A percentile compares a stretch with the other conserved stretches of the same genome.
Evolutionary conservation across 768 basidiomycete genomes (phyloP).

Genomic region (Amanita rimosa): DNA sequence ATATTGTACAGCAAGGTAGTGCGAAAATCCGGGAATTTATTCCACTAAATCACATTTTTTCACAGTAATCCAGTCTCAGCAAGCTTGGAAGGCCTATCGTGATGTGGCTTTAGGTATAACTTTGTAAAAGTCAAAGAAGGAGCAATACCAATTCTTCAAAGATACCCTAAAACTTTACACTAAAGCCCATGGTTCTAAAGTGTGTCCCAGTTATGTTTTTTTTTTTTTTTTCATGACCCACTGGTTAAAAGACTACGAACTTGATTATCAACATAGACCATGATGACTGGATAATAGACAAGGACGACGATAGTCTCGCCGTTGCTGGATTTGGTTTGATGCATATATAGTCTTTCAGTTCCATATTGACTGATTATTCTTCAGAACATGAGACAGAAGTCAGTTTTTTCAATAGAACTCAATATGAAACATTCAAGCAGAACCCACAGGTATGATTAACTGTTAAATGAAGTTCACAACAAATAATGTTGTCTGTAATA

Average conservation of each 20-base stretch:
- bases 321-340: constrained; percentile 67
- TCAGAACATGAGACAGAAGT: constrained; percentile 94
- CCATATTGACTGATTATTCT: neutral
- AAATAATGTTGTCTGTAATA: constrained; percentile 11
- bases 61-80: constrained; percentile 57
- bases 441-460: constrained; percentile 60
- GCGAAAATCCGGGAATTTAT: neutral
- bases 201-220: constrained; percentile 16
- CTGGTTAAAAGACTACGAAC: constrained; percentile 68
- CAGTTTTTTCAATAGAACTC: constrained; percentile 74
- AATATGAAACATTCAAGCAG: constrained; percentile 72
- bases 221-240: neutral
- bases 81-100: constrained; percentile 86
- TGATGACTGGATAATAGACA: constrained; percentile 83
- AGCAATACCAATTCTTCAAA: constrained; percentile 17
- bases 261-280: constrained; percentile 96
- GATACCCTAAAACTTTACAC: constrained; percentile 95
- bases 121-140: neutral
- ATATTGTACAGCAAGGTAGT: constrained; percentile 54
- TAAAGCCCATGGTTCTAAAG: constrained; percentile 92
- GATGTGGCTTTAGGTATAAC: constrained; percentile 54
- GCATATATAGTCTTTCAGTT: neutral
- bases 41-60: neutral
- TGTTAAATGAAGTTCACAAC: neutral
- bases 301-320: constrained; percentile 53